Conservation (phyloP, 768 basidiomycete genomes). For the Lyophyllum shimeji region DNA sequence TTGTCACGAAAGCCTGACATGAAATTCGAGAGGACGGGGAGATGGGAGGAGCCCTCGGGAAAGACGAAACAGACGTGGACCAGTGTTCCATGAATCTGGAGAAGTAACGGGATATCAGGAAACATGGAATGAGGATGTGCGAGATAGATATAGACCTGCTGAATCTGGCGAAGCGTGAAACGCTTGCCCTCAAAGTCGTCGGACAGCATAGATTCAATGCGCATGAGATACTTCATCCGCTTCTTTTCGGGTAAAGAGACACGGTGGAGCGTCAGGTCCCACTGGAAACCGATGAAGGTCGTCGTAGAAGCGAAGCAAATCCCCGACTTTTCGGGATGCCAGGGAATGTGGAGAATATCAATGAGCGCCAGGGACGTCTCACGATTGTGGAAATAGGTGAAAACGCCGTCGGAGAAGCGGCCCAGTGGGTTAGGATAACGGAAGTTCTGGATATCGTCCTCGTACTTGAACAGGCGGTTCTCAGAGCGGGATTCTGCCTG, state of each 20-base stretch:
- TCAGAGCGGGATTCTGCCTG: constrained; percentile 10
- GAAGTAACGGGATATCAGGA: too few species aligned
- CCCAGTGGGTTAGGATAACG: constrained; percentile 14
- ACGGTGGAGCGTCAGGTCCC: constrained; percentile 24
- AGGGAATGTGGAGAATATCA: background rate
- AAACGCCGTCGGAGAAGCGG: background rate
- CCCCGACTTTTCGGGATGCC: constrained; percentile 21
- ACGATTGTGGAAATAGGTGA: constrained; percentile 21
- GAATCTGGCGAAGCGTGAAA: constrained; percentile 19
- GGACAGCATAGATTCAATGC: background rate
- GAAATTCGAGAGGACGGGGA: constrained; percentile 26
- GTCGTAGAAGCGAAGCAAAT: constrained; percentile 18
- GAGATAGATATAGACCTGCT: constrained; percentile 16
- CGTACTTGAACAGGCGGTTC: constrained; percentile 21
- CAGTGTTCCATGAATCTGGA: constrained; percentile 31
- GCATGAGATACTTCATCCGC: constrained; percentile 24
- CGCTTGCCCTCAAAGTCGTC: background rate
- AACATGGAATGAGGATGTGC: background rate
- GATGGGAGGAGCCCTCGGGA: constrained; percentile 16
- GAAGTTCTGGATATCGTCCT: constrained; percentile 28
- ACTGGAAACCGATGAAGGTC: constrained; percentile 32
- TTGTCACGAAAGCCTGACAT: constrained; percentile 19
- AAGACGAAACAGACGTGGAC: constrained; percentile 31
- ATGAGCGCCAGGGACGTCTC: constrained; percentile 13
- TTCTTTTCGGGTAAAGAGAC: constrained; percentile 33